phyloP scores from a whole-genome alignment of 768 basidiomycete genomes.

The Kwoniella mangroviensis region DNA sequence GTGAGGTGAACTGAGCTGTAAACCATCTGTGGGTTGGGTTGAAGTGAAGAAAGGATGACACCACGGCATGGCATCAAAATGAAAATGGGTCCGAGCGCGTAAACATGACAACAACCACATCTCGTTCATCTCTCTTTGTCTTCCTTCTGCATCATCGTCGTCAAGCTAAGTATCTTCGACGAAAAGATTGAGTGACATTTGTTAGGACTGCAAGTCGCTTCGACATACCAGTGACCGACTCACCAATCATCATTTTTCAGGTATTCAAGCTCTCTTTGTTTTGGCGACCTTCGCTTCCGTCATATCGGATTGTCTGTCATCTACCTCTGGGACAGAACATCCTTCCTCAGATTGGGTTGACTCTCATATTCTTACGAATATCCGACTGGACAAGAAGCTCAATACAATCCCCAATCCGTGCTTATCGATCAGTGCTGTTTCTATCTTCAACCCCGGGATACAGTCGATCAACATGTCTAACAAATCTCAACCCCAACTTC shows the following conservation, averaged over 20 bases:
- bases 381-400: background rate
- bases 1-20: too few relatives aligned
- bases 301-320: background rate
- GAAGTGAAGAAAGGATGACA: background rate
- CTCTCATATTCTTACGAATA: background rate
- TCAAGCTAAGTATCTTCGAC: background rate
- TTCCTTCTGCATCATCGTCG: background rate
- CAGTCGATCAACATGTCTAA: slow-evolving; percentile 1
- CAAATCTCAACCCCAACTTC: background rate
- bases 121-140: background rate
- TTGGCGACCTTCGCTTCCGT: too few relatives aligned
- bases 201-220: too few relatives aligned
- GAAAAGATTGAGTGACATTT: too few relatives aligned
- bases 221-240: too few relatives aligned
- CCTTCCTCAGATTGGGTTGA: background rate
- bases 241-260: too few relatives aligned
- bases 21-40: too few relatives aligned
- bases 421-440: background rate
- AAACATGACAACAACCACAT: background rate
- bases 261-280: too few relatives aligned
- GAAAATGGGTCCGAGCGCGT: background rate
- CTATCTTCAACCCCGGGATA: background rate
- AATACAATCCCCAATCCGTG: background rate
- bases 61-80: too few relatives aligned
- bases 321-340: background rate